phyloP scores from a whole-genome alignment of 2,329 filamentous ascomycete genomes.

The Penicillium sp. region DNA sequence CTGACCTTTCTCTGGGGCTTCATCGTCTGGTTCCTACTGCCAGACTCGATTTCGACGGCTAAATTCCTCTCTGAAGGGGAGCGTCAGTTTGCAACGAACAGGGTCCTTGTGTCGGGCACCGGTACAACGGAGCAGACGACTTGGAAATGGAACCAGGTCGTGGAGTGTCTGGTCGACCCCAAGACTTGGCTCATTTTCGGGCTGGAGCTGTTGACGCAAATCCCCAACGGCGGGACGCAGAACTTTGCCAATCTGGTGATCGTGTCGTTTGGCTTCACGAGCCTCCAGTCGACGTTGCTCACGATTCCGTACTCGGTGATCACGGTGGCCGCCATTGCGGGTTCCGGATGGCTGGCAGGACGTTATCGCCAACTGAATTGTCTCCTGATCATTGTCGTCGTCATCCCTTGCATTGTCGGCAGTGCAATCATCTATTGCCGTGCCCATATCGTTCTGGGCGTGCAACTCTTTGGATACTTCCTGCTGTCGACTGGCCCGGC shows the following conservation, averaged over 20 bases:
- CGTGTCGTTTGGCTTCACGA: constrained; percentile 22
- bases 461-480: constrained; percentile 59
- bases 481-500: constrained; percentile 54
- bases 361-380: constrained; percentile 53
- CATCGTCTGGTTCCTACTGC: constrained; percentile 50
- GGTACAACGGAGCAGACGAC: constrained; percentile 49
- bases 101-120: constrained; percentile 50
- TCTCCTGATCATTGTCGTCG: constrained; percentile 51
- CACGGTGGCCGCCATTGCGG: constrained; percentile 48
- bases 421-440: constrained; percentile 55
- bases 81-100: constrained; percentile 37
- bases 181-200: constrained; percentile 60
- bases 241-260: constrained; percentile 44
- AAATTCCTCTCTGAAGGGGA: constrained; percentile 57
- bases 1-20: constrained; percentile 54
- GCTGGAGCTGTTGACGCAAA: constrained; percentile 52
- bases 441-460: constrained; percentile 35
- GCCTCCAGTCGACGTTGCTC: constrained; percentile 41
- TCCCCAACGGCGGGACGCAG: constrained; percentile 62
- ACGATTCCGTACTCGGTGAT: constrained; percentile 60
- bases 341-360: constrained; percentile 53
- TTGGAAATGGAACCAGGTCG: constrained; percentile 53
- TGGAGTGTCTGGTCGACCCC: constrained; percentile 56
- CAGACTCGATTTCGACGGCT: constrained; percentile 55
- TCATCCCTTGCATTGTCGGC: constrained; percentile 53